Base-by-base conservation (phyloP, 306 rosid genomes). In the Cucumis sativus region DNA sequence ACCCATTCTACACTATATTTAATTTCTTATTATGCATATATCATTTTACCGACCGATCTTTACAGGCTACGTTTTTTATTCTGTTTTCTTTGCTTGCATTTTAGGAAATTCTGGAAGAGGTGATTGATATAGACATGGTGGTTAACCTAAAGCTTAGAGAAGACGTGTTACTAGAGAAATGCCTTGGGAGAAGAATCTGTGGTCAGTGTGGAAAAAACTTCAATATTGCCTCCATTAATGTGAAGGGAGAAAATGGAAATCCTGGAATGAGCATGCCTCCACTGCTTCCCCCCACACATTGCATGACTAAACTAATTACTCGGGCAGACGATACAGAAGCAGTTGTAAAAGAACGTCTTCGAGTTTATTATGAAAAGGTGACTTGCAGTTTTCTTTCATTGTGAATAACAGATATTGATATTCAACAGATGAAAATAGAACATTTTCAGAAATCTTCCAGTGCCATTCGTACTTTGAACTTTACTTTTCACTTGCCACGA, bases 101-200 rank as follows among this genome's bases (percentile, higher is more conserved):
- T 28, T 85, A 95, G 99, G 96, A 92, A 88, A 92, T 92, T 83
- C 84, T 95, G 86, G 99, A 88, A 80, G 92, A 89, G 76, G 97
- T 92, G 33, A 82, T 90, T 3, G 96, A 95, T 86, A 86, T 95
- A 67, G 99, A 95, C 80, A 79, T 92, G 88, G 99, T 89, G 80
- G 87, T 95, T 60, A 95, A 95, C 84, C 91, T 95, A 82, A 95
- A 86, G 86, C 90, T 95, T 28, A 92, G 86, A 72, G 97, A 95
- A 83, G 96, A 95, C 84, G 90, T 92, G 69, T 80, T 95, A 84
- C 84, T 95, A 61, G 92, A 89, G 85, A 95, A 95, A 85, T 95
- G 99, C 81, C 97, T 95, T 35, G 99, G 97, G 51, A 88, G 99
- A 81, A 85, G 99, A 84, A 86, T 87, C 70, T 95, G 99, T 78